phyloP scores from a whole-genome alignment of 2,329 filamentous ascomycete genomes.

The Aureobasidium sp. region DNA sequence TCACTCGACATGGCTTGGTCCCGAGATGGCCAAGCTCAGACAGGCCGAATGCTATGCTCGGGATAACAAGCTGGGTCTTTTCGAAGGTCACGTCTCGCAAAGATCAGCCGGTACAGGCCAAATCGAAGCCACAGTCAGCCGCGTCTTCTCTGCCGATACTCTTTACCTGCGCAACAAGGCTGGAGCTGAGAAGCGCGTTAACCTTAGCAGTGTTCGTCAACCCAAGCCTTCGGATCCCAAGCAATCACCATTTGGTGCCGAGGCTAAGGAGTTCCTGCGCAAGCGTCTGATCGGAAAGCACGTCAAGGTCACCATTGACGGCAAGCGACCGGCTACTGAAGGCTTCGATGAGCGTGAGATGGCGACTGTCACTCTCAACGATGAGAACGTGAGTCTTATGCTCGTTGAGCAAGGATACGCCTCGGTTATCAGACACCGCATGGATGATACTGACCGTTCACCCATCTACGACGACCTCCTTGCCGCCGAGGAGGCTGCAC shows the following conservation, averaged over 20 bases:
- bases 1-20: constrained; percentile 85
- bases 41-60: constrained; percentile 83
- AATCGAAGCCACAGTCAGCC: constrained; percentile 73
- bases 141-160: constrained; percentile 82
- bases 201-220: constrained; percentile 84
- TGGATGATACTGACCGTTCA: constrained; percentile 89
- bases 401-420: constrained; percentile 91
- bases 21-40: constrained; percentile 78
- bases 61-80: constrained; percentile 66
- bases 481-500: constrained; percentile 70
- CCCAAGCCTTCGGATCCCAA: constrained; percentile 83
- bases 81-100: constrained; percentile 66
- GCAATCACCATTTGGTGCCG: constrained; percentile 80
- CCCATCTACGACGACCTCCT: constrained; percentile 89
- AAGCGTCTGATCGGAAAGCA: constrained; percentile 96
- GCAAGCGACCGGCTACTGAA: constrained; percentile 80
- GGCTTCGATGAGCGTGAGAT: constrained; percentile 94
- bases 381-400: constrained; percentile 76
- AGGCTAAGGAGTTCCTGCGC: constrained; percentile 92
- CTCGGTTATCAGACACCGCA: constrained; percentile 88
- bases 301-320: constrained; percentile 81
- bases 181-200: constrained; percentile 81
- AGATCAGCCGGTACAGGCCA: constrained; percentile 56
- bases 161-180: constrained; percentile 79
- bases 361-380: constrained; percentile 73